A percentile compares a stretch with the other conserved stretches of the same genome.
phyloP scores from a whole-genome alignment of 2,329 filamentous ascomycete species.

The Sclerotinia nivalis region DNA sequence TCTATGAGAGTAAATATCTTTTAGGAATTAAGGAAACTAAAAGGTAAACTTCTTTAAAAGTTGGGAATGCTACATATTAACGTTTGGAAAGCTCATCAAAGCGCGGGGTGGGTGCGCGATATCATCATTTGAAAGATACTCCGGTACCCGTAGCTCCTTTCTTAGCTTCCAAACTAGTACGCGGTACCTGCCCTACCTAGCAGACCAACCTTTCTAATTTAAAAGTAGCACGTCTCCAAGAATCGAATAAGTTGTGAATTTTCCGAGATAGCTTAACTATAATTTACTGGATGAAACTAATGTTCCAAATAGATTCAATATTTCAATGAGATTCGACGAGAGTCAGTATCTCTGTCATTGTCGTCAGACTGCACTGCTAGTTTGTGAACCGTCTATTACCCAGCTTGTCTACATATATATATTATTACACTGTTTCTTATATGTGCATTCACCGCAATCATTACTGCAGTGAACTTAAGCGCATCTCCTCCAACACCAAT shows the following conservation, averaged over 20 bases:
- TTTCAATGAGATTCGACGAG: not conserved
- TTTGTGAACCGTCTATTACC: not conserved
- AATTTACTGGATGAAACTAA: not conserved
- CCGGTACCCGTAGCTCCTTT: slow-evolving; percentile 17
- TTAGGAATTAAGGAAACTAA: not conserved
- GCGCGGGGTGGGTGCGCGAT: slow-evolving; percentile 14
- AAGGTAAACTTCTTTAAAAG: not conserved
- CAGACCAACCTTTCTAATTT: not conserved
- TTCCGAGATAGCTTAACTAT: not conserved
- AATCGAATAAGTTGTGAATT: not conserved
- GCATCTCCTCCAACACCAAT: slow-evolving; percentile 69
- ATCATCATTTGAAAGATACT: slow-evolving; percentile 7
- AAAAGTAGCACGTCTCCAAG: not conserved
- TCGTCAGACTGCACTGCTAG: not conserved
- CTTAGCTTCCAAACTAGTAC: not conserved
- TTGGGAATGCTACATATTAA: not conserved
- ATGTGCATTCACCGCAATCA: not conserved
- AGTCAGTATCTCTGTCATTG: not conserved
- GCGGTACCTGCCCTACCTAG: not conserved
- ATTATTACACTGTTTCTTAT: not conserved
- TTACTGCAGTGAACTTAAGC: slow-evolving; percentile 33
- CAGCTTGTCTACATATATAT: slow-evolving; percentile 12
- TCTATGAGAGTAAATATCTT: not conserved
- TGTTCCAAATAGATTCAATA: slow-evolving; percentile 1
- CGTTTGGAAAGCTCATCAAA: slow-evolving; percentile 19